Evolutionary conservation across 176 grass and related monocot species (phyloP).

Genomic region (Oryza punctata): DNA sequence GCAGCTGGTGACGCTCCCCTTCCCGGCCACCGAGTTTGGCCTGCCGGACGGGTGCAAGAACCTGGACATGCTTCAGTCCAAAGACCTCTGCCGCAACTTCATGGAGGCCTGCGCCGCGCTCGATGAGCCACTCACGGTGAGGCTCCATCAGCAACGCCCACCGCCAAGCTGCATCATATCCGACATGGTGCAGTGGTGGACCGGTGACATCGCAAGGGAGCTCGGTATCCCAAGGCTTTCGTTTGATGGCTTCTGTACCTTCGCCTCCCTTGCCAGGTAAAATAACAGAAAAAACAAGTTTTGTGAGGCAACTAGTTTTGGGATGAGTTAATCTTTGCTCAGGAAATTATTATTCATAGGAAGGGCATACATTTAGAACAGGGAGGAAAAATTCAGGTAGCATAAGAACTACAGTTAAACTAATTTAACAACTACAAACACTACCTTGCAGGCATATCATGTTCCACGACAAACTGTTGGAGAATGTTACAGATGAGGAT

Average conservation of each 20-base stretch:
- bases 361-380: neutral
- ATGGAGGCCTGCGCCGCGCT: conserved; percentile 49
- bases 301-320: neutral
- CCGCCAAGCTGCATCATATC: conserved; percentile 71
- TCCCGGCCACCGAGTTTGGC: conserved; percentile 52
- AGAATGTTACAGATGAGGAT: conserved; percentile 44
- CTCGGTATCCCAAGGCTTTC: conserved; percentile 52
- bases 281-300: neutral
- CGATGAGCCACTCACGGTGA: conserved; percentile 35
- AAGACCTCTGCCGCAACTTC: conserved; percentile 38
- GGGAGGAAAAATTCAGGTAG: neutral
- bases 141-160: conserved; percentile 36
- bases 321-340: neutral
- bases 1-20: conserved; percentile 46
- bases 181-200: conserved; percentile 54
- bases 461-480: conserved; percentile 30
- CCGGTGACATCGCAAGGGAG: conserved; percentile 56
- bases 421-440: neutral
- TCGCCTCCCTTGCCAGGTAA: conserved; percentile 50
- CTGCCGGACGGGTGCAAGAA: conserved; percentile 69
- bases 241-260: conserved; percentile 54
- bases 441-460: conserved; percentile 43
- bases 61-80: conserved; percentile 43
- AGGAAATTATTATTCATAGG: neutral
- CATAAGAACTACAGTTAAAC: neutral